Evolutionary conservation across 257 asterid genomes (phyloP).

Genomic region (Gardenia jasminoides): DNA sequence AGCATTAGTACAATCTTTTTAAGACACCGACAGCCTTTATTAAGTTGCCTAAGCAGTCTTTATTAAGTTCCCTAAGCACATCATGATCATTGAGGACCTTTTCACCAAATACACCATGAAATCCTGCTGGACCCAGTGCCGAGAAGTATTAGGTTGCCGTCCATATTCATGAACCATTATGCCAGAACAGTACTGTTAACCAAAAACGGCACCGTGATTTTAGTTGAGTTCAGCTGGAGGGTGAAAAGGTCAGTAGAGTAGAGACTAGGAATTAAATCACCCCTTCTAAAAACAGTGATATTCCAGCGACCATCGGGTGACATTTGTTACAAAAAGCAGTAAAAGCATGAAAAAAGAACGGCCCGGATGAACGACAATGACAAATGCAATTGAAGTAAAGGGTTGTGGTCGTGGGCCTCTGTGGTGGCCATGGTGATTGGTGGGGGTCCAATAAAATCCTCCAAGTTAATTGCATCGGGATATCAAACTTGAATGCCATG

Average conservation of each 20-base stretch:
- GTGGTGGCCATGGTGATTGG: not conserved
- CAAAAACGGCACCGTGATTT: not conserved
- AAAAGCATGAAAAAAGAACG: not conserved
- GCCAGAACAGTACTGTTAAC: not conserved
- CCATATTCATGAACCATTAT: not conserved
- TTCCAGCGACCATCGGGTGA: not conserved
- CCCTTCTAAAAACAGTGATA: not conserved
- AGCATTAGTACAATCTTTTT: not conserved
- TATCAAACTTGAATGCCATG: constrained; percentile 2
- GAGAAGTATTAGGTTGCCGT: not conserved
- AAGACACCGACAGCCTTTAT: not conserved
- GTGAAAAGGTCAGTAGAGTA: not conserved
- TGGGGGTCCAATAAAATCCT: constrained; percentile 1
- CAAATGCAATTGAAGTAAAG: not conserved
- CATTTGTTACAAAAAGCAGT: not conserved
- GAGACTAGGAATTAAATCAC: not conserved
- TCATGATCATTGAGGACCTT: not conserved
- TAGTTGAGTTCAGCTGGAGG: not conserved
- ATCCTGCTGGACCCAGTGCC: not conserved
- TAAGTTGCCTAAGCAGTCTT: not conserved
- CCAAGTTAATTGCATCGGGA: not conserved
- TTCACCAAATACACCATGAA: not conserved
- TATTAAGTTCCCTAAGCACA: not conserved
- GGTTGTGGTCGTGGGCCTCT: not conserved
- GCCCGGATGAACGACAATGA: not conserved